Base-by-base conservation (phyloP, 164 flowering plant genomes). In the Chimonanthus praecox region DNA sequence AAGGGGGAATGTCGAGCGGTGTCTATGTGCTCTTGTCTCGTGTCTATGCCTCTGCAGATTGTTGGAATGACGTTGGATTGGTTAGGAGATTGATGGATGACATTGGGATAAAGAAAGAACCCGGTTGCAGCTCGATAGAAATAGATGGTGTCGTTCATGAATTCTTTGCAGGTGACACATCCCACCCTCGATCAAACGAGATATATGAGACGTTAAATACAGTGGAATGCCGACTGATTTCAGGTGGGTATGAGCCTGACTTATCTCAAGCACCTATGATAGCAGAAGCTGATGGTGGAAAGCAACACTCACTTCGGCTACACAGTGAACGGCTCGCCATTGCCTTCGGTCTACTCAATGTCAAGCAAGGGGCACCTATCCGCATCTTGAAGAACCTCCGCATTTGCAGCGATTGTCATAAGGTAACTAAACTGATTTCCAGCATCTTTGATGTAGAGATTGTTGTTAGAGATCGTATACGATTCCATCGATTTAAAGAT, bases 261-360 rank as follows among this genome's bases (percentile, higher is more conserved):
- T 70, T 72, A 45, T 84, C 94, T 48, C 86, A 87, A 74, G 88
- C 91, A 5, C 75, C 83, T 21, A 75, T 87, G 88, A 84, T 89
- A 6, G 88, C 88, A 74, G 92, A 86, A 49, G 58, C 16, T 45
- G 72, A 72, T 13, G 84, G 80, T 48, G 78, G 75, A 5, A 90
- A 87, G 72, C 80, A 79, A 65, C 71, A 76, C 6, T 77, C 91
- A 0, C 88, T 92, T 7, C 80, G 84, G 69, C 78, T 88, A 70
- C 96, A 92, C 60, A 87, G 93, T 71, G 94, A 91, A 84, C 87
- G 92, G 73, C 85, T 92, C 58, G 96, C 94, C 33, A 86, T 92
- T 76, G 89, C 94, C 13, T 87, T 85, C 75, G 95, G 92, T 47
- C 87, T 89, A 8, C 73, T 90, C 48, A 84, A 74, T 71, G 65